These are phyloP conservation scores for Diplocarpon mali DNA, from an alignment of 2,329 filamentous ascomycete genomes.

Conservation along the genomic window DNA sequence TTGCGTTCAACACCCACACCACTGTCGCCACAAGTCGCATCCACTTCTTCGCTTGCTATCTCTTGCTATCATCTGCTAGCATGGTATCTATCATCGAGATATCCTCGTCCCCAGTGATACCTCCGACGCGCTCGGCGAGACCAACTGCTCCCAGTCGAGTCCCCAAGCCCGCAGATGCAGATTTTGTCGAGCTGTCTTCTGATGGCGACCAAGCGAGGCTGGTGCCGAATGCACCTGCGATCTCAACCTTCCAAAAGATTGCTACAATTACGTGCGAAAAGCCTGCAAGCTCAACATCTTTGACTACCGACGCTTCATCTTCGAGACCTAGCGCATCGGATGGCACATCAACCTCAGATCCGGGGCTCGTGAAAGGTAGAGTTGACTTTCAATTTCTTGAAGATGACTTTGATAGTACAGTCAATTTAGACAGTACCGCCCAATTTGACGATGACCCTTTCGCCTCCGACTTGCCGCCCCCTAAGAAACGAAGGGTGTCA, in stretches of 20 bases:
- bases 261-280: not conserved
- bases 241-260: not conserved
- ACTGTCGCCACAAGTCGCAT: no score
- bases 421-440: constrained; percentile 1
- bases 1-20: no score
- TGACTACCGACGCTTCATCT: not conserved
- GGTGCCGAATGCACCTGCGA: not conserved
- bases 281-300: not conserved
- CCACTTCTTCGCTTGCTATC: not conserved
- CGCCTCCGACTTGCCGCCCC: constrained; percentile 16
- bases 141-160: not conserved
- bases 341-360: not conserved
- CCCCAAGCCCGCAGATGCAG: not conserved
- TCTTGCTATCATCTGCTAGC: not conserved
- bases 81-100: constrained; percentile 4
- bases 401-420: constrained; percentile 13
- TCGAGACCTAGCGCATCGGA: not conserved
- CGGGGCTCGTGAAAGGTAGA: not conserved
- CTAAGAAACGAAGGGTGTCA: constrained; percentile 26
- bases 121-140: not conserved
- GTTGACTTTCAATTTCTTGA: constrained; percentile 6
- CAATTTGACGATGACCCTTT: constrained; percentile 20
- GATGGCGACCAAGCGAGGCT: not conserved
- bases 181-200: not conserved
- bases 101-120: not conserved